phyloP scores from a whole-genome alignment of 768 basidiomycete species.

The Dioszegia hungarica region DNA sequence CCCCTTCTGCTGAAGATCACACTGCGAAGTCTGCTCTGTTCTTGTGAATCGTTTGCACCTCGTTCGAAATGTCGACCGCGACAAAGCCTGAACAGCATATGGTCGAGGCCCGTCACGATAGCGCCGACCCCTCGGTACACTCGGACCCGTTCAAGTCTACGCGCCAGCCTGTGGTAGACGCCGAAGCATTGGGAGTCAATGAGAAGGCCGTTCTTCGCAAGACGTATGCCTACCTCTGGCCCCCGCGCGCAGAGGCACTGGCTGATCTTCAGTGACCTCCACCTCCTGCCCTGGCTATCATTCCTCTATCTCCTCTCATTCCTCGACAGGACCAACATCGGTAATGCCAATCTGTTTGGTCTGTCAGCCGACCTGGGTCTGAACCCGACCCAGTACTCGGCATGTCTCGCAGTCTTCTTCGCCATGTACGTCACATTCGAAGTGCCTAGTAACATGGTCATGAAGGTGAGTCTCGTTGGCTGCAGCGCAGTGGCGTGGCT shows the following conservation, averaged over 20 bases:
- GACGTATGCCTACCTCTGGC: conserved; percentile 44
- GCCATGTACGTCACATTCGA: conserved; percentile 73
- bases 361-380: not conserved
- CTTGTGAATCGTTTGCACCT: not conserved
- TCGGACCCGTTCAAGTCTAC: not conserved
- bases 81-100: not conserved
- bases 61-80: not conserved
- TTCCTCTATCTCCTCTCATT: conserved; percentile 17
- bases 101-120: not conserved
- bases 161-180: not conserved
- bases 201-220: conserved; percentile 62
- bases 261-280: conserved; percentile 24
- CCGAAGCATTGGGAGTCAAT: not conserved
- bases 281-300: conserved; percentile 69
- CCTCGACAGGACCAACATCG: conserved; percentile 7
- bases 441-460: conserved; percentile 59
- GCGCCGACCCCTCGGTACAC: not conserved
- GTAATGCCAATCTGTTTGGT: conserved; percentile 5
- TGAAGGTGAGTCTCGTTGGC: conserved; percentile 15
- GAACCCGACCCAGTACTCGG: not conserved
- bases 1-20: no score
- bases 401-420: conserved; percentile 53
- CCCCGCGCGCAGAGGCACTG: not conserved
- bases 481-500: not conserved
- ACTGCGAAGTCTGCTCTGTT: no score